Percentiles rank a stretch among this genome's conserved stretches.
Conservation (phyloP, 768 basidiomycete species). For the Trametes sanguinea region DNA sequence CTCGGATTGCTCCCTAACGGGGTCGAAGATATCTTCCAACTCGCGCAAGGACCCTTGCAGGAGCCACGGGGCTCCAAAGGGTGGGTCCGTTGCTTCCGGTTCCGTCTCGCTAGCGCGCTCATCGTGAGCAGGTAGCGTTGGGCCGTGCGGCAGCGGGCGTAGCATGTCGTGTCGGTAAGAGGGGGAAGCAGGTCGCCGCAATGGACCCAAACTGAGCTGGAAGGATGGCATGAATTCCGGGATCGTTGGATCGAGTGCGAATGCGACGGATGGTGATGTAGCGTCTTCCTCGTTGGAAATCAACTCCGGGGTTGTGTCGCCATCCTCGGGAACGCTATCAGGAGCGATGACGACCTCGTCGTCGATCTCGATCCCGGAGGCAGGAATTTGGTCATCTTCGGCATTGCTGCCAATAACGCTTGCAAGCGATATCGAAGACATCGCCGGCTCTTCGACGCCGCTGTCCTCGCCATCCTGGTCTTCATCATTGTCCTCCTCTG, state of each 20-base stretch:
- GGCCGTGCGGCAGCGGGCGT: constrained; percentile 4
- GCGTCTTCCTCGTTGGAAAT: too few relatives aligned
- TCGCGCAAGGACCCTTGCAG: too few relatives aligned
- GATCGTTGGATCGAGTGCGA: constrained; percentile 10
- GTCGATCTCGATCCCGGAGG: too few relatives aligned
- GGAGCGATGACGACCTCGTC: too few relatives aligned
- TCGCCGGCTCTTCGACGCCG: not conserved
- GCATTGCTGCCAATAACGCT: too few relatives aligned
- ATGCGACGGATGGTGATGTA: not conserved
- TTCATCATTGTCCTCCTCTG: not conserved
- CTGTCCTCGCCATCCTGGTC: not conserved
- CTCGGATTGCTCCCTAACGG: not conserved
- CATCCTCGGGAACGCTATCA: too few relatives aligned
- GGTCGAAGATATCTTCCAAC: not conserved
- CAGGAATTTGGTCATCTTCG: too few relatives aligned
- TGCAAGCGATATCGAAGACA: not conserved
- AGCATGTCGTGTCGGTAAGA: constrained; percentile 3
- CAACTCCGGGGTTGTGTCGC: too few relatives aligned
- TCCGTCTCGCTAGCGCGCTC: not conserved
- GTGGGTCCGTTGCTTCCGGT: not conserved
- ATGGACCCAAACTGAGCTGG: not conserved
- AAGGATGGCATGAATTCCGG: constrained; percentile 12
- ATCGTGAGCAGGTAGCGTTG: not conserved
- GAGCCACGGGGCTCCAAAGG: too few relatives aligned
- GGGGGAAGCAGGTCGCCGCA: not conserved